Conservation (phyloP, 2,329 filamentous ascomycete species). For the Fusarium sp. region DNA sequence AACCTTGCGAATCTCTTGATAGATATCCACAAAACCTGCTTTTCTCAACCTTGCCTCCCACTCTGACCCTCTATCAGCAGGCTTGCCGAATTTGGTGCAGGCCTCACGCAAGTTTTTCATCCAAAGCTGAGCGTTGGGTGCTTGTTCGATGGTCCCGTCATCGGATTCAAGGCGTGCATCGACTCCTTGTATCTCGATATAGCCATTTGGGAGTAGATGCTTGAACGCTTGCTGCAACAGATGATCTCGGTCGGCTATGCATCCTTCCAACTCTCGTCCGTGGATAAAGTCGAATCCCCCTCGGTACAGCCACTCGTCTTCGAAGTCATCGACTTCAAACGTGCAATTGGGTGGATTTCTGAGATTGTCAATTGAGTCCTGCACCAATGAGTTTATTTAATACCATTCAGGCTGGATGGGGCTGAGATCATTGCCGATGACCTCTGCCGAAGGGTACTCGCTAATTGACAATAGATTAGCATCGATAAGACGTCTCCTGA, state of each 20-base stretch:
- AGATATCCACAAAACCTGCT: conserved; percentile 17
- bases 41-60: conserved; percentile 11
- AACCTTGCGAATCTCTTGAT: conserved; percentile 14
- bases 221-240: neutral
- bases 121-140: conserved; percentile 8
- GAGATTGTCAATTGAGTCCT: rapidly evolving
- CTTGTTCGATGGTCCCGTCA: conserved; percentile 14
- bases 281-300: conserved; percentile 23
- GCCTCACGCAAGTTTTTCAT: conserved; percentile 12
- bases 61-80: conserved; percentile 1
- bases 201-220: neutral
- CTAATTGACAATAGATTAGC: neutral
- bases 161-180: conserved; percentile 10
- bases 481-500: rapidly evolving
- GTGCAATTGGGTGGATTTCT: conserved; percentile 29
- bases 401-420: conserved; percentile 32
- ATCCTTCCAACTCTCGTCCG: conserved; percentile 23
- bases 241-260: conserved; percentile 2
- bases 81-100: conserved; percentile 27
- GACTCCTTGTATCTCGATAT: conserved; percentile 19
- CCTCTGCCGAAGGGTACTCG: conserved; percentile 21
- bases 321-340: conserved; percentile 27
- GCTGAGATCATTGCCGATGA: conserved; percentile 28
- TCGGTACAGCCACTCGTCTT: conserved; percentile 25
- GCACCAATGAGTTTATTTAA: rapidly evolving